Base-by-base conservation (phyloP, 192 early-diverging fungal genomes). In the Linderina pennispora region DNA sequence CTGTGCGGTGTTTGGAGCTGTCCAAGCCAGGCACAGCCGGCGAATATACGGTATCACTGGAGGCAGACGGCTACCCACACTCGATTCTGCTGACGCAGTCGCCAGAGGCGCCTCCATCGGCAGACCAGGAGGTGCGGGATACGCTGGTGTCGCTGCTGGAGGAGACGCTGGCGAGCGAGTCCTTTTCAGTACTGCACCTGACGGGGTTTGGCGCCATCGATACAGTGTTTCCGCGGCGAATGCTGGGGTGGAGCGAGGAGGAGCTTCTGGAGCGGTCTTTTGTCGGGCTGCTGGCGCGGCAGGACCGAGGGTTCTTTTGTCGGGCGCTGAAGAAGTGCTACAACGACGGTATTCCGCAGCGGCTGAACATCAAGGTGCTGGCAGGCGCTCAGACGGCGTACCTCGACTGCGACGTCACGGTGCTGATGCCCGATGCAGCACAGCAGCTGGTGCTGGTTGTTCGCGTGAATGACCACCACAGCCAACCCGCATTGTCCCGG, bases 191-290 rank as follows among this genome's bases (percentile, higher is more conserved):
- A 13, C 37, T 70, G 9, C 50, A 63, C 36, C 38, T 70, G 38
- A 70, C 67, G 1, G 52, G 52, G n/a, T 70, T 63, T 50, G 67
- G 67, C 14, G 61, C 67, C 1, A 34, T 70, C 8, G 67, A 70
- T 37, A 22, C 60, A 11, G 60, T 59, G 37, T 70, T 70, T 63
- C 67, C 67, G 13, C 60, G 67, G 26, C 50, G 51, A 14, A 23
- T 70, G 37, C 56, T 70, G 24, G 61, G 61, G 18, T 70, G 61
- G 60, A 34, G 32, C 31, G 67, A 70, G 21, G 9, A 24, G 2
- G 60, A 63, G 18, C 18, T 62, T 22, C 36, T 70, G 14, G 67
- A 70, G 41, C 67, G 67, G 20, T 63, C 60, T 21, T 63, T 70
- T 36, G 45, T 70, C 14, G 55, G 67, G 5, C 41, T 70, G 21